phyloP scores from a whole-genome alignment of 805 yeast species.

The Teunomyces atbi region DNA sequence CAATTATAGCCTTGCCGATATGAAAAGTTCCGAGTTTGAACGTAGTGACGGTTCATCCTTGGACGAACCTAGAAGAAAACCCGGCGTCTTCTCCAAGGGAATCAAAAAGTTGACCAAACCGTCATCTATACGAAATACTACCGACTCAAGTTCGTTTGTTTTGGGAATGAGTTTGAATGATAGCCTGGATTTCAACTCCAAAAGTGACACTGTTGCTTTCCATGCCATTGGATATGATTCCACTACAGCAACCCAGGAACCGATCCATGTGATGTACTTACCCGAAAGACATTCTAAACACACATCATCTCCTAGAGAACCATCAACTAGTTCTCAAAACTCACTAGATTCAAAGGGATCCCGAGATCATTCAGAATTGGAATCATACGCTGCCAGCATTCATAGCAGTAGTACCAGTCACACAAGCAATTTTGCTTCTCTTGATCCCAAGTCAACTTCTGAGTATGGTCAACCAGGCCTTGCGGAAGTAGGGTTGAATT shows the following conservation, averaged over 20 bases:
- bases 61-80: conserved; percentile 1
- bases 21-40: not conserved
- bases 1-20: not conserved
- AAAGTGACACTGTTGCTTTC: conserved; percentile 13
- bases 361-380: conserved; percentile 3
- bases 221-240: conserved; percentile 39
- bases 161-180: not conserved
- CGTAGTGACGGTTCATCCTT: not conserved
- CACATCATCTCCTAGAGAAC: conserved; percentile 5
- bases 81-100: conserved; percentile 23
- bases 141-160: conserved; percentile 2
- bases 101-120: conserved; percentile 29
- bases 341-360: conserved; percentile 1
- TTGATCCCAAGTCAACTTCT: conserved; percentile 12
- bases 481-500: conserved; percentile 24
- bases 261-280: conserved; percentile 28
- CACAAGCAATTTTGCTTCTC: conserved; percentile 11
- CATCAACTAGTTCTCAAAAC: conserved; percentile 6
- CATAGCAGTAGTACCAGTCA: not conserved
- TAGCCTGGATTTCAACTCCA: not conserved
- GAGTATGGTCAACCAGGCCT: conserved; percentile 8
- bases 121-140: conserved; percentile 23
- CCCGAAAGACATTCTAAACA: conserved; percentile 16
- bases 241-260: conserved; percentile 23
- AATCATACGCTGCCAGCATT: not conserved